phyloP scores from a whole-genome alignment of 164 flowering plant genomes.

The Liriodendron chinense region DNA sequence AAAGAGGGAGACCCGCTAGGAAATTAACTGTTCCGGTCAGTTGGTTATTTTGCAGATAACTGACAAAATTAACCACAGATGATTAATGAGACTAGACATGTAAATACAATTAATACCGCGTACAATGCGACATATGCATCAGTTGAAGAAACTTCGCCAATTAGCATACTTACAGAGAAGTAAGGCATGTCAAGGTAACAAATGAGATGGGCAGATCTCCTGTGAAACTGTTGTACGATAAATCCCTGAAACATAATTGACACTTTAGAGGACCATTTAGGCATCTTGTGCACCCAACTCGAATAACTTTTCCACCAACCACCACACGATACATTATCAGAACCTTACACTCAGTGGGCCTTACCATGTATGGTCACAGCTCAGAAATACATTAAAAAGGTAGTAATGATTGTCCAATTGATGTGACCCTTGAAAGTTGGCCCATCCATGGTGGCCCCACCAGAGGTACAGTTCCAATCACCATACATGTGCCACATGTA shows the following conservation, averaged over 20 bases:
- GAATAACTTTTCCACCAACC: too few species aligned
- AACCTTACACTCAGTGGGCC: too few species aligned
- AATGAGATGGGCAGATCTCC: too few species aligned
- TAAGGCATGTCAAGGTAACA: too few species aligned
- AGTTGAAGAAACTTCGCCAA: neutral
- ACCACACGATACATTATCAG: neutral
- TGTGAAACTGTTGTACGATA: slow-evolving; percentile 62
- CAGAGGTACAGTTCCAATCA: too few species aligned
- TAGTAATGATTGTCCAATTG: neutral
- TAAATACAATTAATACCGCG: too few species aligned
- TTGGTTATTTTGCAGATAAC: too few species aligned
- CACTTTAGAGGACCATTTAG: neutral
- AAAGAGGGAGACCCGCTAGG: slow-evolving; percentile 60
- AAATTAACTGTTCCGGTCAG: slow-evolving; percentile 79
- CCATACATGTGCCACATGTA: too few species aligned
- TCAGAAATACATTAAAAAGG: neutral
- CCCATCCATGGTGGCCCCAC: too few species aligned
- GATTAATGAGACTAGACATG: too few species aligned
- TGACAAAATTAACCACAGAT: slow-evolving; percentile 30
- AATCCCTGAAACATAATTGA: slow-evolving; percentile 51
- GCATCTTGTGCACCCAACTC: too few species aligned
- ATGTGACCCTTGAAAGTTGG: neutral
- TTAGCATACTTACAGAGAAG: slow-evolving; percentile 40
- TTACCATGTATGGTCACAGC: neutral
- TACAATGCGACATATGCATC: neutral